These are phyloP conservation scores for Lepidium aucheri DNA, from an alignment of 345 rosid genomes.

Conservation along the genomic window DNA sequence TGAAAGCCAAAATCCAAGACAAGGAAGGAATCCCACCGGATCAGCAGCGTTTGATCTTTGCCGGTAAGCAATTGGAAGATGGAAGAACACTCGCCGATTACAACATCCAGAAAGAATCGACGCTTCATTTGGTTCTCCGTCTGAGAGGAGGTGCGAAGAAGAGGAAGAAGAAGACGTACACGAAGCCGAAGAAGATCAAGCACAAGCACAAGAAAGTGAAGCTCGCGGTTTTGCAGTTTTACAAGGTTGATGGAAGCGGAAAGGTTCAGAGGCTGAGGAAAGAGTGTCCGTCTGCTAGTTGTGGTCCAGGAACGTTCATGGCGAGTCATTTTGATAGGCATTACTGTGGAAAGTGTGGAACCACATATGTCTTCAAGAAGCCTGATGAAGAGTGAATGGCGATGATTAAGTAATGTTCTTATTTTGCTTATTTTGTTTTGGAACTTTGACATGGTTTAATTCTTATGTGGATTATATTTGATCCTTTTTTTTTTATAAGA, in stretches of 20 bases:
- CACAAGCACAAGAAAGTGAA: slow-evolving; percentile 67
- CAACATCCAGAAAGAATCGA: slow-evolving; percentile 67
- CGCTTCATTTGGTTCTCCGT: slow-evolving; percentile 62
- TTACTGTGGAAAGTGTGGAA: slow-evolving; percentile 61
- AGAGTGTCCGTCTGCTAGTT: slow-evolving; percentile 56
- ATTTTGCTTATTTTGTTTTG: not conserved
- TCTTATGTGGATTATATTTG: not conserved
- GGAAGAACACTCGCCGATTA: slow-evolving; percentile 67
- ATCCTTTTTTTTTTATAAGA: not conserved
- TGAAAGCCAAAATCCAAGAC: slow-evolving; percentile 63
- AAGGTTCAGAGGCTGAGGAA: slow-evolving; percentile 61
- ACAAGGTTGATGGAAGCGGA: slow-evolving; percentile 52
- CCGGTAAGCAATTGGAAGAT: slow-evolving; percentile 63
- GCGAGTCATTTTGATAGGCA: slow-evolving; percentile 63
- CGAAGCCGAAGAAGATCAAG: slow-evolving; percentile 66
- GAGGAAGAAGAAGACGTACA: slow-evolving; percentile 74
- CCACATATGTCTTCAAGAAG: slow-evolving; percentile 52
- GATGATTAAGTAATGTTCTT: slow-evolving; percentile 1
- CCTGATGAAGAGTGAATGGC: slow-evolving; percentile 39
- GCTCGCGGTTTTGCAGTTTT: slow-evolving; percentile 55
- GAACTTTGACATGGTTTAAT: not conserved
- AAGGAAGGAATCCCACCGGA: slow-evolving; percentile 66
- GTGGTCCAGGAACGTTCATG: slow-evolving; percentile 69
- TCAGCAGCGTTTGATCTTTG: slow-evolving; percentile 57
- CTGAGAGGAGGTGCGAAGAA: slow-evolving; percentile 67